A percentile compares a stretch with the other conserved stretches of the same genome.
phyloP scores from a whole-genome alignment of 176 grass and related monocot genomes.

The Metroxylon sagu region DNA sequence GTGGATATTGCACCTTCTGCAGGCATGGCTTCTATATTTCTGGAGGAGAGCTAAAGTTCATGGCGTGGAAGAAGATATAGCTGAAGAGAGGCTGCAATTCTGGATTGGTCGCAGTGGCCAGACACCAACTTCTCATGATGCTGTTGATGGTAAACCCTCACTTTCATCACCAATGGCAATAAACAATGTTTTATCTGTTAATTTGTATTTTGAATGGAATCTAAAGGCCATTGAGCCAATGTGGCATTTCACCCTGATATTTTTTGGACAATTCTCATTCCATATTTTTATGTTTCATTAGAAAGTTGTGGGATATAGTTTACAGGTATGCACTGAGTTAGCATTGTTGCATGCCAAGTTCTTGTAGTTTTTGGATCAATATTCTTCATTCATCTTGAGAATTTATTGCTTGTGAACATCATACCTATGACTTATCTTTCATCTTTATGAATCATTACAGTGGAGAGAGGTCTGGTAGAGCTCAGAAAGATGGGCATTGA shows the following conservation, averaged over 20 bases:
- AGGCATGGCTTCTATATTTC: constrained; percentile 94
- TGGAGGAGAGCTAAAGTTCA: constrained; percentile 93
- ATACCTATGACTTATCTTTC: not conserved
- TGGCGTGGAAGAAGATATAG: constrained; percentile 91
- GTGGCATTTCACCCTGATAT: too few species aligned
- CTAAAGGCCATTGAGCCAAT: too few species aligned
- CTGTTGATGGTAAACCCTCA: constrained; percentile 72
- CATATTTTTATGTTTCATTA: too few species aligned
- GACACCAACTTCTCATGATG: constrained; percentile 84
- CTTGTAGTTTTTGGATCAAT: too few species aligned
- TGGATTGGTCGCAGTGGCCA: constrained; percentile 67
- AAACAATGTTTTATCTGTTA: too few species aligned
- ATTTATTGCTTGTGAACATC: too few species aligned
- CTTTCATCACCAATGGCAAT: not conserved
- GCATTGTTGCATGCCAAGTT: too few species aligned
- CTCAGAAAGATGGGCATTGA: constrained; percentile 79
- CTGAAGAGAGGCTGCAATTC: constrained; percentile 89
- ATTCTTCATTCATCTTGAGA: too few species aligned
- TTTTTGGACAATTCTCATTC: too few species aligned
- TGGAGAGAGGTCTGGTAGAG: constrained; percentile 91
- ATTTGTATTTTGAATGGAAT: too few species aligned
- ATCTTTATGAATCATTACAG: constrained; percentile 31
- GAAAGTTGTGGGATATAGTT: too few species aligned
- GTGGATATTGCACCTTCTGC: constrained; percentile 11
- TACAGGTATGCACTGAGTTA: too few species aligned